Base-by-base conservation (phyloP, 805 yeast genomes). In the Yamadazyma kitorensis region DNA sequence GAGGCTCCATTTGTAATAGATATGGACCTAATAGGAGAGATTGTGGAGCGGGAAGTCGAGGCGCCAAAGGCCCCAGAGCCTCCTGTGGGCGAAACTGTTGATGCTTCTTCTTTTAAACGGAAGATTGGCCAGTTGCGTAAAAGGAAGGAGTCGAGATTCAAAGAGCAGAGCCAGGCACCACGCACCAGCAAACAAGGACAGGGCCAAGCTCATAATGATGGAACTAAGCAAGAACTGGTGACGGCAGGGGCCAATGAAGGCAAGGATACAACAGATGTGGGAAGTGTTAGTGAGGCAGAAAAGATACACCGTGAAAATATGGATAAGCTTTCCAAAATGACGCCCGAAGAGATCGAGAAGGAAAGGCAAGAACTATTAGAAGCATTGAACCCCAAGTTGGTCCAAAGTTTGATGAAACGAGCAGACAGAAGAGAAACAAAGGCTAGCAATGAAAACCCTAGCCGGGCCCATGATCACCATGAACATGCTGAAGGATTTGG, bases 221-320 rank as follows among this genome's bases (percentile, higher is more conserved):
- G n/a, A n/a, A n/a, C n/a, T n/a, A n/a, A n/a, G n/a, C n/a, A n/a
- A n/a, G n/a, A n/a, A n/a, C n/a, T n/a, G n/a, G n/a, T n/a, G n/a
- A n/a, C n/a, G n/a, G n/a, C n/a, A n/a, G n/a, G n/a, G n/a, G n/a
- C n/a, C n/a, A n/a, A n/a, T n/a, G n/a, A n/a, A n/a, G n/a, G n/a
- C n/a, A n/a, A n/a, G n/a, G n/a, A 21, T 22, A 25, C 30, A 25
- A 17, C 40, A 45, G 3, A 59, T n/a, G n/a, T n/a, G n/a, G n/a
- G n/a, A n/a, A n/a, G n/a, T n/a, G n/a, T 60, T 81, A 0, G 36
- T 13, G 94, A 85, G 46, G 76, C 82, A 0, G 89, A 83, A 44
- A 72, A 76, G 51, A 86, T 88, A 15, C 91, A 86, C 53, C 54
- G 73, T 36, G 95, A 88, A 50, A 89, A 87, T 55, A 55, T 84